A percentile compares a stretch with the other conserved stretches of the same genome.
phyloP scores from a whole-genome alignment of 805 yeast genomes.

The Nakazawaea ishiwadae region DNA sequence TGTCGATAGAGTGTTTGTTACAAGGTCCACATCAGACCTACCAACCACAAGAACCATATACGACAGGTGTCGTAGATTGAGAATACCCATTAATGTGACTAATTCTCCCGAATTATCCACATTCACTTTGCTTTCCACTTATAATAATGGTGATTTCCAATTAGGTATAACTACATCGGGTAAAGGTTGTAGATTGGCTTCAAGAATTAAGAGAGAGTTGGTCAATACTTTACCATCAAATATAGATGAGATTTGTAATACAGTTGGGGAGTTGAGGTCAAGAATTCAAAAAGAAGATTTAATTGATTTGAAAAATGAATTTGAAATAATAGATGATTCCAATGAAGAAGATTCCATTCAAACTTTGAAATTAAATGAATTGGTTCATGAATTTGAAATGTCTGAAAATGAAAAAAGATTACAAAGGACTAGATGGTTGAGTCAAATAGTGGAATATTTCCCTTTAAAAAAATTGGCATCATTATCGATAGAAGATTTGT shows the following conservation, averaged over 20 bases:
- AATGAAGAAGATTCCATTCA: slow-evolving; percentile 70
- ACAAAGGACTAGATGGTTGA: slow-evolving; percentile 75
- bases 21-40: slow-evolving; percentile 26
- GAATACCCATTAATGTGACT: slow-evolving; percentile 81
- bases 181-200: slow-evolving; percentile 84
- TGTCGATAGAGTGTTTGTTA: slow-evolving; percentile 76
- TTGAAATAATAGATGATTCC: slow-evolving; percentile 40
- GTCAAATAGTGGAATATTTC: slow-evolving; percentile 87
- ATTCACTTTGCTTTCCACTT: slow-evolving; percentile 71
- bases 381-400: slow-evolving; percentile 57
- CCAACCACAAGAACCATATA: slow-evolving; percentile 36
- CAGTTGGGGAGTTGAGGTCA: slow-evolving; percentile 63
- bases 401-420: slow-evolving; percentile 44
- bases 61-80: slow-evolving; percentile 45
- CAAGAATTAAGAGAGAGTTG: slow-evolving; percentile 72
- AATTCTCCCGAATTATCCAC: slow-evolving; percentile 71
- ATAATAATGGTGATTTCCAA: slow-evolving; percentile 68
- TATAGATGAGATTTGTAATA: slow-evolving; percentile 62
- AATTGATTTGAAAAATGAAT: slow-evolving; percentile 22
- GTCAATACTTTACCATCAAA: slow-evolving; percentile 61
- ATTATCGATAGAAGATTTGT: slow-evolving; percentile 54
- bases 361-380: slow-evolving; percentile 50
- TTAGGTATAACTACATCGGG: slow-evolving; percentile 83
- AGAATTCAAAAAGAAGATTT: slow-evolving; percentile 51
- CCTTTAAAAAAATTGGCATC: slow-evolving; percentile 65